Evolutionary conservation across 1,284 basidiomycete genomes (phyloP).

Genomic region (Ceratobasidium sp.): DNA sequence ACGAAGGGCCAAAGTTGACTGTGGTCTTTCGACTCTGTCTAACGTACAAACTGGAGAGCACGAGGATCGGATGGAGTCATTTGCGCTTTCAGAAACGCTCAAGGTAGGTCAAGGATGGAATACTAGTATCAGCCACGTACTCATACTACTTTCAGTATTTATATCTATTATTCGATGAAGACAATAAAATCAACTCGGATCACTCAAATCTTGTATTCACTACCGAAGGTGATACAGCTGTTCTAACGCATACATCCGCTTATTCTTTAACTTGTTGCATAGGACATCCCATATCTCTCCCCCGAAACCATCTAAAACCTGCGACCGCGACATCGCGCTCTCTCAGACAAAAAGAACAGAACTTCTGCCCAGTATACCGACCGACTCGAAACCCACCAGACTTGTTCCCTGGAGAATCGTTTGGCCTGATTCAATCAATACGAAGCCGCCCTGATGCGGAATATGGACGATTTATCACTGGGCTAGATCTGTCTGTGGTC

Average conservation of each 20-base stretch:
- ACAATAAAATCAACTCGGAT: slow-evolving; percentile 77
- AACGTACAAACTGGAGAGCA: slow-evolving; percentile 83
- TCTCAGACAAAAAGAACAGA: slow-evolving; percentile 65
- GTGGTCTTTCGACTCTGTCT: slow-evolving; percentile 85
- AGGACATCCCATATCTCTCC: slow-evolving; percentile 83
- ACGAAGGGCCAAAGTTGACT: slow-evolving; percentile 80
- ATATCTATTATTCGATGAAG: slow-evolving; percentile 90
- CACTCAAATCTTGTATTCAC: slow-evolving; percentile 89
- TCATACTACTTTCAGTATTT: slow-evolving; percentile 73
- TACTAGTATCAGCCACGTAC: slow-evolving; percentile 26
- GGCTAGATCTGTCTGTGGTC: slow-evolving; percentile 50
- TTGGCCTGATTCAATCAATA: slow-evolving; percentile 75
- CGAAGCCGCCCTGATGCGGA: slow-evolving; percentile 79
- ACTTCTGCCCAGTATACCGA: slow-evolving; percentile 73
- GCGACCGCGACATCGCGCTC: slow-evolving; percentile 70
- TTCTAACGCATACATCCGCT: neutral
- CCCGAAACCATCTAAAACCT: slow-evolving; percentile 66
- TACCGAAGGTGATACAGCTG: slow-evolving; percentile 72
- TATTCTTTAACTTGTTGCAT: neutral
- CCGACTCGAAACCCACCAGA: slow-evolving; percentile 59
- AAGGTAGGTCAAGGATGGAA: slow-evolving; percentile 67
- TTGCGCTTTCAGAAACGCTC: slow-evolving; percentile 88
- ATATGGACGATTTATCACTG: slow-evolving; percentile 78
- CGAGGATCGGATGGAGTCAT: slow-evolving; percentile 94
- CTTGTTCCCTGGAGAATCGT: slow-evolving; percentile 56